Conservation (phyloP, 129 eudicot genomes). For the Arctium minus region DNA sequence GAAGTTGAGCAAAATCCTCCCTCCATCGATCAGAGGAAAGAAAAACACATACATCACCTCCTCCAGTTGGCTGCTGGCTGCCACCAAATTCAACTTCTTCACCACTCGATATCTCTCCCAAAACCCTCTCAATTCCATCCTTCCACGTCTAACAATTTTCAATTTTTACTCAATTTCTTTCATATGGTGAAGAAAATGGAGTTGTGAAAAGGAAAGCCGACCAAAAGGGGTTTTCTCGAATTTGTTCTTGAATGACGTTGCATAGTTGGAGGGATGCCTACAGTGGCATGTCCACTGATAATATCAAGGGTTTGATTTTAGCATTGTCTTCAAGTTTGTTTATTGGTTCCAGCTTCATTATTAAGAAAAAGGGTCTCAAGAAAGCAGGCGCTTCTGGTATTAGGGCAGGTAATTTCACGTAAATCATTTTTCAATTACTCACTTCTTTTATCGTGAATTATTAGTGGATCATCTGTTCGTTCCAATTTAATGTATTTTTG, state of each 20-base stretch:
- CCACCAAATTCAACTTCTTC: background rate
- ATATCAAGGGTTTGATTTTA: constrained; percentile 74
- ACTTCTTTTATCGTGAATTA: background rate
- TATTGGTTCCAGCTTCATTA: constrained; percentile 84
- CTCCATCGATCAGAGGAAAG: background rate
- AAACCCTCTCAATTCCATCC: background rate
- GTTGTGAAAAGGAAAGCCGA: background rate
- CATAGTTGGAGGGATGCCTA: constrained; percentile 58
- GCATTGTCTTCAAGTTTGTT: constrained; percentile 87
- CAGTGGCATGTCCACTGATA: constrained; percentile 89
- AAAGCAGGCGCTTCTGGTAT: constrained; percentile 83
- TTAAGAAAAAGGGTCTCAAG: constrained; percentile 88
- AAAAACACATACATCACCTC: background rate
- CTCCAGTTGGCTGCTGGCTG: background rate
- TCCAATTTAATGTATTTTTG: background rate
- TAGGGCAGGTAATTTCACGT: constrained; percentile 57
- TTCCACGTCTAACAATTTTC: background rate
- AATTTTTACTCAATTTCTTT: background rate
- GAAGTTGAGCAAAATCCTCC: background rate
- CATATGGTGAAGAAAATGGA: constrained; percentile 10
- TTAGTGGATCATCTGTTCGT: background rate
- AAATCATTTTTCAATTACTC: background rate
- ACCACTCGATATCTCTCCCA: background rate
- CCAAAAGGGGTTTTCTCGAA: background rate
- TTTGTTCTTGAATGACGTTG: constrained; percentile 23